Conservation (phyloP, 768 basidiomycete genomes). For the Dacryopinax primogenitus region DNA sequence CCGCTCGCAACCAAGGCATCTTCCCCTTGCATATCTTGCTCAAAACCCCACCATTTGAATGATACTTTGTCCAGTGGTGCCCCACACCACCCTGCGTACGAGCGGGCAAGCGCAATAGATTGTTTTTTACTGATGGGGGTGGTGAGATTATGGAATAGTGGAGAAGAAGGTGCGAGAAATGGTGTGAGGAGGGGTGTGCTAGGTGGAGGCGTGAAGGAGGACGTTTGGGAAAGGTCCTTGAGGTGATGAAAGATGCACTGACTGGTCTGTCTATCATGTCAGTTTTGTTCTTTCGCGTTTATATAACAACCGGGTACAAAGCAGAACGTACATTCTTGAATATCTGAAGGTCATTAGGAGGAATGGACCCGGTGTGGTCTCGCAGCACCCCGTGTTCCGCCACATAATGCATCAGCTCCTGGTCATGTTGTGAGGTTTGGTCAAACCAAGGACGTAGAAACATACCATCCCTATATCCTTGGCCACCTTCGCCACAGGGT, state of each 20-base stretch:
- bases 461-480: slow-evolving; percentile 12
- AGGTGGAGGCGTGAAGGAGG: background rate
- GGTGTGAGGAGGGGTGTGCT: slow-evolving; percentile 1
- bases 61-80: slow-evolving; percentile 11
- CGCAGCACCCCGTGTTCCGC: background rate
- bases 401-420: background rate
- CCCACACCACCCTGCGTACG: slow-evolving; percentile 15
- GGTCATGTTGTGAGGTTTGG: no score
- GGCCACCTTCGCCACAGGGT: slow-evolving; percentile 11
- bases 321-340: slow-evolving; percentile 6
- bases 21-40: slow-evolving; percentile 13
- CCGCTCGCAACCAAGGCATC: slow-evolving; percentile 14
- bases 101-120: background rate
- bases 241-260: background rate
- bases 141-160: slow-evolving; percentile 7
- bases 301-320: background rate
- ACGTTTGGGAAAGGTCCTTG: background rate
- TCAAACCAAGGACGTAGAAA: no score
- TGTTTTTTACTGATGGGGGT: background rate
- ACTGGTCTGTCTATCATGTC: background rate
- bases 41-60: slow-evolving; percentile 16
- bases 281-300: no score
- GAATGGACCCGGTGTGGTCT: background rate
- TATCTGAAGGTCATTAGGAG: background rate
- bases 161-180: slow-evolving; percentile 10